These are phyloP conservation scores for Fraxinus sp. DNA, from an alignment of 305 asterid genomes.

Conservation along the genomic window DNA sequence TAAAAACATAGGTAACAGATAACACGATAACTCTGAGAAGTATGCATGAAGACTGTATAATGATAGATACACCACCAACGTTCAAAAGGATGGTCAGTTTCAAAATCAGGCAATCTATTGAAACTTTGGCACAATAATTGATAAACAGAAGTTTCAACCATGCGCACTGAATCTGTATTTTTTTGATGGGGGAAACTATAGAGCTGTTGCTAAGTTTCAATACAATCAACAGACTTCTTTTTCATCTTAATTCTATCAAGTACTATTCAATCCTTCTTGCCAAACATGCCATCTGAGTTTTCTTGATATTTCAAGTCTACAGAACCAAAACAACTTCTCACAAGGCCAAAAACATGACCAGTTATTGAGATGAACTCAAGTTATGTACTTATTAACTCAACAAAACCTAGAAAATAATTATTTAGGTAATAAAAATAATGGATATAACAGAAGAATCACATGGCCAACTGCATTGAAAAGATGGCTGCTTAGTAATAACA, in stretches of 20 bases:
- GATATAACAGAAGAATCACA: background rate
- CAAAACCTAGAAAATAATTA: background rate
- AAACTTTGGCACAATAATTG: background rate
- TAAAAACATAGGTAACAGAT: background rate
- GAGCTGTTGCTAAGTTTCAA: background rate
- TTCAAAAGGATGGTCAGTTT: background rate
- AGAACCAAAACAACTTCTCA: background rate
- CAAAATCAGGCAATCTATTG: background rate
- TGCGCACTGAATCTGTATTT: background rate
- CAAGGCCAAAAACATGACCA: background rate
- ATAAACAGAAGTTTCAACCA: background rate
- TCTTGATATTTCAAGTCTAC: background rate
- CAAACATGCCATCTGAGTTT: background rate
- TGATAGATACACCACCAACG: background rate
- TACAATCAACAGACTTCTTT: background rate
- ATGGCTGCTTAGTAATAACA: background rate
- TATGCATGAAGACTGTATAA: background rate
- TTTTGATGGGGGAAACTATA: background rate
- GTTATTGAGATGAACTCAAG: background rate
- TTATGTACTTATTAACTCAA: background rate
- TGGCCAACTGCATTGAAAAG: background rate
- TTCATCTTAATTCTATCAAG: background rate
- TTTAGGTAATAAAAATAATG: background rate
- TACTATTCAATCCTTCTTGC: background rate
- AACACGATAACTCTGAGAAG: background rate